Evolutionary conservation across 805 yeast genomes (phyloP).

Genomic region (Peterozyma xylosa): DNA sequence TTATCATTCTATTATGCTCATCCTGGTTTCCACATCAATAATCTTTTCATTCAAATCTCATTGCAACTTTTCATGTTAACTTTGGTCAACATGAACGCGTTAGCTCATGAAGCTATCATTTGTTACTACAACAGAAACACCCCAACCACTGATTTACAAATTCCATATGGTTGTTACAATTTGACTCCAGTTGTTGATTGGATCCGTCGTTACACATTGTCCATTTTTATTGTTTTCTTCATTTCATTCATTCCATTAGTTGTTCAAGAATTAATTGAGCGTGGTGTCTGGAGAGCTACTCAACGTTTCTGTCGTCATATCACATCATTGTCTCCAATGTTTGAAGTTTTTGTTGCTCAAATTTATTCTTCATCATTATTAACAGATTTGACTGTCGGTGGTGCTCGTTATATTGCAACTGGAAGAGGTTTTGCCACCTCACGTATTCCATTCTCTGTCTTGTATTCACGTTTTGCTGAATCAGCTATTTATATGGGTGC

Average conservation of each 20-base stretch:
- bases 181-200: constrained; percentile 69
- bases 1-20: constrained; percentile 81
- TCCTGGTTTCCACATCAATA: constrained; percentile 81
- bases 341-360: constrained; percentile 79
- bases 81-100: constrained; percentile 61
- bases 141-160: constrained; percentile 59
- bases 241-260: constrained; percentile 74
- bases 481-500: constrained; percentile 83
- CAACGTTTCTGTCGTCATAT: constrained; percentile 65
- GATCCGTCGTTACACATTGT: constrained; percentile 74
- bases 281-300: constrained; percentile 72
- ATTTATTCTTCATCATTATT: constrained; percentile 65
- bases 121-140: constrained; percentile 59
- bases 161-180: constrained; percentile 70
- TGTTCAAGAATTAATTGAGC: constrained; percentile 73
- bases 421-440: constrained; percentile 85
- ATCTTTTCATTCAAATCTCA: constrained; percentile 69
- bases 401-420: constrained; percentile 81
- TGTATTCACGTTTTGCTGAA: constrained; percentile 74
- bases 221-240: constrained; percentile 76
- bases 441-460: constrained; percentile 66
- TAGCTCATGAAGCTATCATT: constrained; percentile 63
- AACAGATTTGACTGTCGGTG: constrained; percentile 73
- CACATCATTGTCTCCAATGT: constrained; percentile 67
- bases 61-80: constrained; percentile 67